A percentile compares a stretch with the other conserved stretches of the same genome.
Conservation (phyloP, 2,329 filamentous ascomycete genomes). For the Paraphaeosphaeria sporulosa region DNA sequence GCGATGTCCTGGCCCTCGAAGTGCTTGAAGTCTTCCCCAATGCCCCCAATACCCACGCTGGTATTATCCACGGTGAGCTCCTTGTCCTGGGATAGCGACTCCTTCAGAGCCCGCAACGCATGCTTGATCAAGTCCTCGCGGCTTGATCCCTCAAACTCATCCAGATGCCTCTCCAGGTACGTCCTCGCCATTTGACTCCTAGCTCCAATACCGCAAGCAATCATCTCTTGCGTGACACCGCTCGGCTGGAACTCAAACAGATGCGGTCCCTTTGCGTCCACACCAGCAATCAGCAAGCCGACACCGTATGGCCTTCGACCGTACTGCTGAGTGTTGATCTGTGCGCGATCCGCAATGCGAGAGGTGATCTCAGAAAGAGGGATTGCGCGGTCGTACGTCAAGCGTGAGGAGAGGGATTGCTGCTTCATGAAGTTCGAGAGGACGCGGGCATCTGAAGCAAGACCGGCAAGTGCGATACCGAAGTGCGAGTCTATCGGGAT, state of each 20-base stretch:
- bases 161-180: slow-evolving; percentile 91
- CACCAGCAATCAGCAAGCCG: slow-evolving; percentile 87
- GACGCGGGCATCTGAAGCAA: slow-evolving; percentile 96
- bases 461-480: slow-evolving; percentile 92
- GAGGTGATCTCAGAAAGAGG: slow-evolving; percentile 87
- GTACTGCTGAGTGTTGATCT: slow-evolving; percentile 98
- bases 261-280: slow-evolving; percentile 93
- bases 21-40: slow-evolving; percentile 83
- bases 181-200: slow-evolving; percentile 97
- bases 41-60: slow-evolving; percentile 83
- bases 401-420: slow-evolving; percentile 92
- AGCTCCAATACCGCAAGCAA: slow-evolving; percentile 93
- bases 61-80: slow-evolving; percentile 98
- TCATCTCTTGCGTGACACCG: slow-evolving; percentile 96
- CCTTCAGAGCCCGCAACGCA: slow-evolving; percentile 89
- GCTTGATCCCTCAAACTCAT: slow-evolving; percentile 77
- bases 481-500: slow-evolving; percentile 96
- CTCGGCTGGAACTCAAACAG: slow-evolving; percentile 98
- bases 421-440: slow-evolving; percentile 99
- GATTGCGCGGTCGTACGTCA: slow-evolving; percentile 94
- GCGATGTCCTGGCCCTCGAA: slow-evolving; percentile 89
- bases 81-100: slow-evolving; percentile 95
- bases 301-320: slow-evolving; percentile 96
- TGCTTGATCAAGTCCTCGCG: slow-evolving; percentile 90
- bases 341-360: slow-evolving; percentile 94